These are phyloP conservation scores for Fusarium sp. DNA, from an alignment of 2,329 filamentous ascomycete species.

Conservation along the genomic window DNA sequence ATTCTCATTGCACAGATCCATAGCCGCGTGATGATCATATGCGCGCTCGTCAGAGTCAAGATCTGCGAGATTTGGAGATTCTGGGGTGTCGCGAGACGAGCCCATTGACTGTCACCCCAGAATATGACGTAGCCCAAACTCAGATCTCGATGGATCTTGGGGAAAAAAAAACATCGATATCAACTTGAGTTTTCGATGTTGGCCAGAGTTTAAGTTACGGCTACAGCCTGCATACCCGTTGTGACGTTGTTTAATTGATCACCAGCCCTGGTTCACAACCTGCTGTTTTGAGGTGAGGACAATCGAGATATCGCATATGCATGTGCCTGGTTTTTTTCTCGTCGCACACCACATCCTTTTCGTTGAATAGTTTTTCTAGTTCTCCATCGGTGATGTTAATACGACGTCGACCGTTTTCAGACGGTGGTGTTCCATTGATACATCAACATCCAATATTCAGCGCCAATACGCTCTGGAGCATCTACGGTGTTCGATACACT, in stretches of 20 bases:
- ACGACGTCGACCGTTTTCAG: constrained; percentile 5
- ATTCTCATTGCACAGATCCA: not conserved
- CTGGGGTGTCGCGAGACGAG: constrained; percentile 20
- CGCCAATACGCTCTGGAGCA: not conserved
- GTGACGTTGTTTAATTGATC: constrained; percentile 34
- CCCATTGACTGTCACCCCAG: constrained; percentile 31
- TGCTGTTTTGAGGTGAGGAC: not conserved
- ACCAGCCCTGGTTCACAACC: constrained; percentile 10
- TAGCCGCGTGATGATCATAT: constrained; percentile 20
- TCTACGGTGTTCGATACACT: not conserved
- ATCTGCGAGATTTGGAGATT: constrained; percentile 23
- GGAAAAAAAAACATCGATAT: constrained; percentile 14
- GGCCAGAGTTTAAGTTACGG: not conserved
- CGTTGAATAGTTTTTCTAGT: not conserved
- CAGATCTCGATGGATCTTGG: constrained; percentile 37
- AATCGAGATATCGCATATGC: constrained; percentile 24
- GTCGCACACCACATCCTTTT: constrained; percentile 15
- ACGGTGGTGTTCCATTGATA: not conserved
- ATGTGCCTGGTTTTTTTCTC: constrained; percentile 20
- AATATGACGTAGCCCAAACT: constrained; percentile 40
- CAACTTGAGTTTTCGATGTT: constrained; percentile 22
- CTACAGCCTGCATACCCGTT: constrained; percentile 16
- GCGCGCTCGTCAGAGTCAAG: constrained; percentile 1
- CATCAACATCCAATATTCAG: not conserved
- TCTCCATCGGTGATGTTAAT: constrained; percentile 8